Percentiles rank a stretch among this genome's conserved stretches.
phyloP scores from a whole-genome alignment of 2,329 filamentous ascomycete genomes.

The Magnaporthiopsis incrustans region DNA sequence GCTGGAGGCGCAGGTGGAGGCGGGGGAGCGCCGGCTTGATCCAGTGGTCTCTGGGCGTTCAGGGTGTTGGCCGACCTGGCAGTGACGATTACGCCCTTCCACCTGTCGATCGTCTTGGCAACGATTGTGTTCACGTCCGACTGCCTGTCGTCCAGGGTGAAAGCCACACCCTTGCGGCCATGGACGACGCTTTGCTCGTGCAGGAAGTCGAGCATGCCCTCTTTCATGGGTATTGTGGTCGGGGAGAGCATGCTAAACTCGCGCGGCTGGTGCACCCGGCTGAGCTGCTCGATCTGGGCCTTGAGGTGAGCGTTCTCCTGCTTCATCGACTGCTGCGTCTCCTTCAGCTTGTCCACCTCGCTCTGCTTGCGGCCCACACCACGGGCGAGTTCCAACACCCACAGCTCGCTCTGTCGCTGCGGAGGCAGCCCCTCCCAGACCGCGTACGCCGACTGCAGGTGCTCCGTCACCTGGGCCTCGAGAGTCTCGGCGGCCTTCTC shows the following conservation, averaged over 20 bases:
- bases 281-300: slow-evolving; percentile 50
- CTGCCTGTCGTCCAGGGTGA: slow-evolving; percentile 42
- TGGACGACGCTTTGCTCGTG: slow-evolving; percentile 34
- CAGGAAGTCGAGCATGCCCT: slow-evolving; percentile 37
- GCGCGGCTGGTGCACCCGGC: slow-evolving; percentile 49
- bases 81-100: slow-evolving; percentile 53
- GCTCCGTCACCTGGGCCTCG: slow-evolving; percentile 62
- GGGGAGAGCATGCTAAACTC: slow-evolving; percentile 49
- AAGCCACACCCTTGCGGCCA: slow-evolving; percentile 32
- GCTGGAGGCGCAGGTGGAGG: slow-evolving; percentile 8
- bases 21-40: slow-evolving; percentile 19
- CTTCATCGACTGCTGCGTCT: slow-evolving; percentile 39
- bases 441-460: slow-evolving; percentile 68
- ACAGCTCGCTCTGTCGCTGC: slow-evolving; percentile 50
- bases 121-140: slow-evolving; percentile 44
- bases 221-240: slow-evolving; percentile 42
- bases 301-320: slow-evolving; percentile 52
- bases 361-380: slow-evolving; percentile 49
- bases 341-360: slow-evolving; percentile 42
- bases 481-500: slow-evolving; percentile 49
- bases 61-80: slow-evolving; percentile 35
- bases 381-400: slow-evolving; percentile 54
- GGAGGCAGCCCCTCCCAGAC: slow-evolving; percentile 63
- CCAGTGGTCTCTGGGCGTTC: slow-evolving; percentile 40
- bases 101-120: slow-evolving; percentile 48